Conservation (phyloP, 768 basidiomycete genomes). For the Lactarius akahatsu region DNA sequence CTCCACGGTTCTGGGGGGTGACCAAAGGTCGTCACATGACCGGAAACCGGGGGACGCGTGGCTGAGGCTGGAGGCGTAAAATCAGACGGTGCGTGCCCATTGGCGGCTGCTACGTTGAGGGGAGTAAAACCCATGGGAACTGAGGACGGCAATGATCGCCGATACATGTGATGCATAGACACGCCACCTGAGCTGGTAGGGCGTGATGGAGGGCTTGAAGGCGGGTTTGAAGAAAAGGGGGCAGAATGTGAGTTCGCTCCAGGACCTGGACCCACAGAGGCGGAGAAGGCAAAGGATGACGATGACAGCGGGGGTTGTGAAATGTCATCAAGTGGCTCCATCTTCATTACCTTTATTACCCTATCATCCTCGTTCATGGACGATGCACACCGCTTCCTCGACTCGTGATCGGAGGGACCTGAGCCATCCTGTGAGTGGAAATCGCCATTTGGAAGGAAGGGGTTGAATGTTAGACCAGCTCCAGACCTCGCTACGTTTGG, state of each 20-base stretch:
- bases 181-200: constrained; percentile 38
- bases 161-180: constrained; percentile 28
- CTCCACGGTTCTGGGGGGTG: constrained; percentile 31
- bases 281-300: constrained; percentile 29
- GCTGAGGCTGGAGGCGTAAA: constrained; percentile 30
- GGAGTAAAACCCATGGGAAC: constrained; percentile 29
- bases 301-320: constrained; percentile 30
- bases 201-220: constrained; percentile 33
- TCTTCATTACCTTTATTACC: constrained; percentile 47
- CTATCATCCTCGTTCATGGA: constrained; percentile 45
- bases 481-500: constrained; percentile 21
- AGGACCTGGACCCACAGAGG: constrained; percentile 29
- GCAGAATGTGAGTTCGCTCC: constrained; percentile 23
- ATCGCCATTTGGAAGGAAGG: constrained; percentile 29
- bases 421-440: constrained; percentile 34
- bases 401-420: constrained; percentile 41
- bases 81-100: constrained; percentile 30
- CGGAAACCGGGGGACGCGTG: constrained; percentile 30
- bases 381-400: constrained; percentile 53
- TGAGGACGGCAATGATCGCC: constrained; percentile 18
- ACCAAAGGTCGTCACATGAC: constrained; percentile 37
- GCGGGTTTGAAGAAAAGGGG: constrained; percentile 28
- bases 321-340: constrained; percentile 48
- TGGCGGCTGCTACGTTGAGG: constrained; percentile 29
- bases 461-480: constrained; percentile 25